These are phyloP conservation scores for Alternaria viburni DNA, from an alignment of 2,329 filamentous ascomycete genomes.

Conservation along the genomic window DNA sequence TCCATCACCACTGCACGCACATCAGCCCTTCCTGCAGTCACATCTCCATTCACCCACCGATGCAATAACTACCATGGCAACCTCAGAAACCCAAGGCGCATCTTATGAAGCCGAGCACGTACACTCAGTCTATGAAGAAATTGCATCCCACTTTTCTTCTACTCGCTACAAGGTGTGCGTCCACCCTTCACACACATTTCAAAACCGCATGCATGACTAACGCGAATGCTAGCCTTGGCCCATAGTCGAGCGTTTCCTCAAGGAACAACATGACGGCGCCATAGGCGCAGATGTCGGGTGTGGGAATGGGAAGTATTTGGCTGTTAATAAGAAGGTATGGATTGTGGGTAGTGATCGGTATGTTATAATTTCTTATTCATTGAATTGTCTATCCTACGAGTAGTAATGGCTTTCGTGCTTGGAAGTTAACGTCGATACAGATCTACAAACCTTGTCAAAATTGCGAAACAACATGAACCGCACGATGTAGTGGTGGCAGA, in stretches of 20 bases:
- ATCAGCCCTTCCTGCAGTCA: not conserved
- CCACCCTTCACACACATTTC: not conserved
- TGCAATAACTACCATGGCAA: constrained; percentile 21
- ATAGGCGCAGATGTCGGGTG: constrained; percentile 92
- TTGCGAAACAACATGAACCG: constrained; percentile 61
- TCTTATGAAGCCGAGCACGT: constrained; percentile 86
- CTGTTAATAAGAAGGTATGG: constrained; percentile 71
- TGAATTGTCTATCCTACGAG: not conserved
- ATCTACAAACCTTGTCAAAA: constrained; percentile 64
- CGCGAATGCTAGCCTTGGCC: constrained; percentile 76
- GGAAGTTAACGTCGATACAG: constrained; percentile 41
- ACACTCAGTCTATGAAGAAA: constrained; percentile 88
- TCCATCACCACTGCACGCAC: not conserved
- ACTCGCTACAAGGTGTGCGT: constrained; percentile 71
- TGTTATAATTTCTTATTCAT: constrained; percentile 37
- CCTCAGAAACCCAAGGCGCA: constrained; percentile 49
- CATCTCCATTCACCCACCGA: not conserved
- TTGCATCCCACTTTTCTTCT: constrained; percentile 82
- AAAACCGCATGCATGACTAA: constrained; percentile 14
- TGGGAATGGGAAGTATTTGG: constrained; percentile 95
- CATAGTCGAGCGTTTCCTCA: constrained; percentile 80
- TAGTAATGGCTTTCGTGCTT: not conserved
- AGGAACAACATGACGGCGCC: constrained; percentile 68
- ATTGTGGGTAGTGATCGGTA: constrained; percentile 87
- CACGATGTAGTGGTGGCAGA: constrained; percentile 81